Conservation (phyloP, 2,329 filamentous ascomycete genomes). For the Stenocarpella maydis region DNA sequence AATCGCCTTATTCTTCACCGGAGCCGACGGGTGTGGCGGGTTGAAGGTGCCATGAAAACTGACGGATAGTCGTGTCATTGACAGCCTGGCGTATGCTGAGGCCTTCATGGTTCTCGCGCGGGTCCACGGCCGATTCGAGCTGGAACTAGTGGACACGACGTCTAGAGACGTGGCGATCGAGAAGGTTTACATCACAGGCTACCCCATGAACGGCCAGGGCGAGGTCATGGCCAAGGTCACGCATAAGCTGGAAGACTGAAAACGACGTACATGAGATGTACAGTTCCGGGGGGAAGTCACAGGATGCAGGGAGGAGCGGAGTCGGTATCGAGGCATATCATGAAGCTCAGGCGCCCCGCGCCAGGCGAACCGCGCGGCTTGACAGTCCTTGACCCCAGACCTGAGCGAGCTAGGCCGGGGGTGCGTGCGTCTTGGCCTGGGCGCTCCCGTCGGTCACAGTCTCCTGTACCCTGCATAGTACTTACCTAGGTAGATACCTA, state of each 20-base stretch:
- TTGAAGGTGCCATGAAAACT: neutral
- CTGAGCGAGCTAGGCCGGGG: neutral
- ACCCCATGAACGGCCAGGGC: neutral
- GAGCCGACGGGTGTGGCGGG: neutral
- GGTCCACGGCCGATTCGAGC: neutral
- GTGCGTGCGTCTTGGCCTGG: neutral
- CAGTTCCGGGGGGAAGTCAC: too few relatives aligned
- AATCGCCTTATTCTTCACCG: too few relatives aligned
- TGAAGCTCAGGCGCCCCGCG: neutral
- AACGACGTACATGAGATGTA: neutral
- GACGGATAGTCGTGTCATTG: neutral
- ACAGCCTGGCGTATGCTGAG: neutral
- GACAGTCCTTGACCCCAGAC: neutral
- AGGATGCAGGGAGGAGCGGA: too few relatives aligned
- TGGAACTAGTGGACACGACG: neutral
- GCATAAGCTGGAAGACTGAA: slow-evolving; percentile 46
- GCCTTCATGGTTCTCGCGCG: neutral
- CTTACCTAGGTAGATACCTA: too few relatives aligned
- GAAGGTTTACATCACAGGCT: neutral
- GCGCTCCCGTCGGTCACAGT: slow-evolving; percentile 1
- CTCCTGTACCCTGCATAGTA: slow-evolving; percentile 1
- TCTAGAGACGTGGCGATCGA: neutral
- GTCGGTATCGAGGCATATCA: too few relatives aligned
- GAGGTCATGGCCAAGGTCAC: neutral
- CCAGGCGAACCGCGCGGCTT: neutral